Conservation (phyloP, 495 filamentous ascomycete genomes). For the Opeltia flavorubescens region DNA sequence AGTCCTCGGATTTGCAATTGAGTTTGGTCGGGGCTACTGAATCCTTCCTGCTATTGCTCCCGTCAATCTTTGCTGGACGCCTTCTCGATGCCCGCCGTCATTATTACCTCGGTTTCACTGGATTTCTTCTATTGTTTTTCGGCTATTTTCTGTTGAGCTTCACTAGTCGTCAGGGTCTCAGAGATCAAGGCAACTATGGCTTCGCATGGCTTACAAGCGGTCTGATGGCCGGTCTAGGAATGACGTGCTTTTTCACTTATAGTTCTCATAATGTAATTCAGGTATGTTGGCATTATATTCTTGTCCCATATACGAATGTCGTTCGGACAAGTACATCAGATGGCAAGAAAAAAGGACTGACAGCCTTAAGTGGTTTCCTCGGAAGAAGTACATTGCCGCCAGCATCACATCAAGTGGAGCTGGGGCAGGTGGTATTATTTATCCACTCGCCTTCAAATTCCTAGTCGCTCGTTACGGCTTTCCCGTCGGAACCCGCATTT, state of each 20-base stretch:
- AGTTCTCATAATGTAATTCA: constrained; percentile 22
- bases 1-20: constrained; percentile 16
- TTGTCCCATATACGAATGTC: too few relatives aligned
- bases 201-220: constrained; percentile 26
- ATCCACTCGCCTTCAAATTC: constrained; percentile 23
- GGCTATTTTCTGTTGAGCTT: constrained; percentile 24
- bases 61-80: constrained; percentile 24
- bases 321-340: background rate
- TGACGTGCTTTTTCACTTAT: constrained; percentile 30
- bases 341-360: constrained; percentile 10
- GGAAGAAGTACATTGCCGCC: constrained; percentile 23
- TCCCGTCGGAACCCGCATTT: constrained; percentile 17
- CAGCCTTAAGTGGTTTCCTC: constrained; percentile 22
- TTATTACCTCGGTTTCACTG: constrained; percentile 17
- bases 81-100: constrained; percentile 26
- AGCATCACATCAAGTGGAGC: constrained; percentile 30
- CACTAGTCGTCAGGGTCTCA: constrained; percentile 10
- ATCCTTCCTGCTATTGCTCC: constrained; percentile 20
- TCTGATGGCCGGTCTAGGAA: constrained; percentile 24
- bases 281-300: too few relatives aligned
- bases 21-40: constrained; percentile 27
- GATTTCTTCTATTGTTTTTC: constrained; percentile 18
- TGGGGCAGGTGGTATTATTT: constrained; percentile 23
- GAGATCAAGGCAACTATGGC: constrained; percentile 18
- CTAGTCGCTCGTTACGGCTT: constrained; percentile 21